phyloP scores from a whole-genome alignment of 148 eudicot species.

The Pharnaceum exiguum region DNA sequence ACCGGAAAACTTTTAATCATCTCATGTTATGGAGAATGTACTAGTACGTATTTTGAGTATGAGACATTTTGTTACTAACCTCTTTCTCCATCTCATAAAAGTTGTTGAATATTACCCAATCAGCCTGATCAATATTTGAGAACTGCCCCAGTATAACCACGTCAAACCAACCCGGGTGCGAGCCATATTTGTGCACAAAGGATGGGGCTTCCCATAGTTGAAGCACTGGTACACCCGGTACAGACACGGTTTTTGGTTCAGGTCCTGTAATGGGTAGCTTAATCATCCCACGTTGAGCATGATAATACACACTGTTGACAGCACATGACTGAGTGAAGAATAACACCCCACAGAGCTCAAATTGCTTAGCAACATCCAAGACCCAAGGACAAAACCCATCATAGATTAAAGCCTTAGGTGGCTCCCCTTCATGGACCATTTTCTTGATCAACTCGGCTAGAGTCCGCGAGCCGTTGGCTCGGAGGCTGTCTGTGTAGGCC shows the following conservation, averaged over 20 bases:
- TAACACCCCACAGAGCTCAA: slow-evolving; percentile 32
- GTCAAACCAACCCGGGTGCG: slow-evolving; percentile 23
- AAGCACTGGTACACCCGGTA: slow-evolving; percentile 41
- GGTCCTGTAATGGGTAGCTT: slow-evolving; percentile 21
- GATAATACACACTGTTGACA: slow-evolving; percentile 51
- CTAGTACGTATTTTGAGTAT: too few species aligned
- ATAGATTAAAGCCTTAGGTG: slow-evolving; percentile 37
- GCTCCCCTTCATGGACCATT: slow-evolving; percentile 16
- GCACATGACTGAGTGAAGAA: slow-evolving; percentile 57
- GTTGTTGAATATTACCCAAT: slow-evolving; percentile 35
- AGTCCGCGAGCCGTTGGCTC: slow-evolving; percentile 21
- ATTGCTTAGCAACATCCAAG: slow-evolving; percentile 39
- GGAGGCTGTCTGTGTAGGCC: slow-evolving; percentile 30
- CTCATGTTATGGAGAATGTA: too few species aligned
- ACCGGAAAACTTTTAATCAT: too few species aligned
- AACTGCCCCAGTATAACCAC: slow-evolving; percentile 34
- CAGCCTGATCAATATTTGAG: slow-evolving; percentile 35
- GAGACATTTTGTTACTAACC: slow-evolving; percentile 23
- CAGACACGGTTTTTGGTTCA: slow-evolving; percentile 4
- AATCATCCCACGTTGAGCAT: slow-evolving; percentile 40
- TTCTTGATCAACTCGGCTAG: slow-evolving; percentile 29
- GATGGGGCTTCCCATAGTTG: slow-evolving; percentile 32
- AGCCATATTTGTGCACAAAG: slow-evolving; percentile 27
- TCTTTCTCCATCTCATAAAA: slow-evolving; percentile 44
- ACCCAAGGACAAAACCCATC: slow-evolving; percentile 60